Percentiles rank a stretch among this genome's conserved stretches.
phyloP scores from a whole-genome alignment of 495 filamentous ascomycete species.

The Neurospora hispaniola region DNA sequence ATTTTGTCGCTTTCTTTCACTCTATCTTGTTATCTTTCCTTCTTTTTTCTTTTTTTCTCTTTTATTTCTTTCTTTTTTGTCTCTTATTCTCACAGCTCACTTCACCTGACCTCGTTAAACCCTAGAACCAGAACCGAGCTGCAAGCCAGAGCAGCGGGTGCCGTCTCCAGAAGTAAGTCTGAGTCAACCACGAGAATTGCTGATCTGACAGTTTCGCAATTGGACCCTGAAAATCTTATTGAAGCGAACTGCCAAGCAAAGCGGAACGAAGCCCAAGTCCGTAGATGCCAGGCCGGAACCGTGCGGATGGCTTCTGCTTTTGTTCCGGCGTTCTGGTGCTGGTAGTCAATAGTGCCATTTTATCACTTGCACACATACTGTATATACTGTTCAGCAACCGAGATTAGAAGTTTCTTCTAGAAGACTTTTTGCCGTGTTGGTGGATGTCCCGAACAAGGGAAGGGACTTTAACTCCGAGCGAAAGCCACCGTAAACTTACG shows the following conservation, averaged over 20 bases:
- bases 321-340: not conserved
- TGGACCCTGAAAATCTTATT: not conserved
- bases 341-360: not conserved
- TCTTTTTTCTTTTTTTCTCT: not conserved
- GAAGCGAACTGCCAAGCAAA: not conserved
- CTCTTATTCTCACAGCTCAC: not conserved
- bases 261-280: not conserved
- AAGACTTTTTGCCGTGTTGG: not conserved
- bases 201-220: not conserved
- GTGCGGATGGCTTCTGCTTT: not conserved
- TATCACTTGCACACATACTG: not conserved
- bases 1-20: not conserved
- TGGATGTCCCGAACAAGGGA: not conserved
- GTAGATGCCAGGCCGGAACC: not conserved
- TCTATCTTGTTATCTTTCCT: no score
- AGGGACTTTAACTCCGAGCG: not conserved
- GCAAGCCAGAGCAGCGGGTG: not conserved
- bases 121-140: no score
- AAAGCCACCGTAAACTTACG: not conserved
- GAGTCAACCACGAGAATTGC: not conserved
- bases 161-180: not conserved
- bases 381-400: not conserved
- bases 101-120: not conserved
- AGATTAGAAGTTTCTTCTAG: not conserved
- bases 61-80: no score